Evolutionary conservation across 2,329 filamentous ascomycete genomes (phyloP).

Genomic region (Clonostachys rhizophaga): DNA sequence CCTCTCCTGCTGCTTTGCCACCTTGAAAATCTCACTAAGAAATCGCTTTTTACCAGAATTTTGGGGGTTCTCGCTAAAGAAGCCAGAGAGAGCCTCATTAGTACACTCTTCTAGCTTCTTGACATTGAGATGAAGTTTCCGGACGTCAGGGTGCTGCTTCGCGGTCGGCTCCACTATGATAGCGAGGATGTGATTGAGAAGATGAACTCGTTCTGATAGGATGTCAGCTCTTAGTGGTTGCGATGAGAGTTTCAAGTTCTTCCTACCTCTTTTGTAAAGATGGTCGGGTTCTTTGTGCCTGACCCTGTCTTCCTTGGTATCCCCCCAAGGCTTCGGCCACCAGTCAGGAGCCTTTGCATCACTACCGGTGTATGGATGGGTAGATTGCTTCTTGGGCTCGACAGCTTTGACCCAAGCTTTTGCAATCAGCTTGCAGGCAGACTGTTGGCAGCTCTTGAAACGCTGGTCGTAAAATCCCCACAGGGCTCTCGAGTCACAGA

Average conservation of each 20-base stretch:
- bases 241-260: neutral
- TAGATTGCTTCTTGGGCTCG: slow-evolving; percentile 73
- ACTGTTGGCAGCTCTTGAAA: slow-evolving; percentile 65
- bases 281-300: slow-evolving; percentile 72
- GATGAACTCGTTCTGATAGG: slow-evolving; percentile 48
- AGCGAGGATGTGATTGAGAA: slow-evolving; percentile 56
- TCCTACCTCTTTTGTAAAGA: slow-evolving; percentile 60
- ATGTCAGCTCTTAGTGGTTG: slow-evolving; percentile 4
- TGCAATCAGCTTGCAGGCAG: slow-evolving; percentile 65
- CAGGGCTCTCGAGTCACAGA: slow-evolving; percentile 49
- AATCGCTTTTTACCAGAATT: slow-evolving; percentile 51
- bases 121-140: slow-evolving; percentile 47
- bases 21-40: slow-evolving; percentile 57
- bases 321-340: slow-evolving; percentile 58
- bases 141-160: slow-evolving; percentile 45
- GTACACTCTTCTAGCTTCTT: slow-evolving; percentile 54
- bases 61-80: slow-evolving; percentile 52
- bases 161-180: slow-evolving; percentile 47
- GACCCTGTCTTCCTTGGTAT: slow-evolving; percentile 46
- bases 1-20: slow-evolving; percentile 52
- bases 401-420: slow-evolving; percentile 74
- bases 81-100: slow-evolving; percentile 50
- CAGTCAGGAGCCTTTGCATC: slow-evolving; percentile 59
- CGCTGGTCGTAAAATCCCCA: slow-evolving; percentile 56
- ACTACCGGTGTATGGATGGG: slow-evolving; percentile 65